Evolutionary conservation across 768 basidiomycete genomes (phyloP), one percentile per base, ranked within the genome.

Genomic region (Pisolithus orientalis): DNA sequence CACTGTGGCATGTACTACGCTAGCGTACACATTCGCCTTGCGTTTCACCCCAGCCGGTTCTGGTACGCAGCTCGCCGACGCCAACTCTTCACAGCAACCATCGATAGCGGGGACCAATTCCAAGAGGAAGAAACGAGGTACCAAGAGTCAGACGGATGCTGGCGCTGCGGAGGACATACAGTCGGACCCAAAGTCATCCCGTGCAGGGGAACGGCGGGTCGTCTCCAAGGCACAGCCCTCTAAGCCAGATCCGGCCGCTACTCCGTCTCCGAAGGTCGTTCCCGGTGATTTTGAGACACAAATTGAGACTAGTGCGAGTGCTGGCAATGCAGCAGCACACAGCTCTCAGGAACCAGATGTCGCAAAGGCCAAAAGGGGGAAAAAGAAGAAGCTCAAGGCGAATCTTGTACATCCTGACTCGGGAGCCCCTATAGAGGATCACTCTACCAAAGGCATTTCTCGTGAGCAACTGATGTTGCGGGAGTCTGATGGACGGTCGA

Each of bases 381-480:
- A 72, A 65, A 75, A 75, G 67, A 75, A 74, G 66, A 78, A 76
- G 65, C 71, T 67, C 57, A 78, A 75, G 67, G 59, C 34, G 63
- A 61, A 24, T 50, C 25, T 34, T 13, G 31, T 25, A 4, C 16
- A 8, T 7, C 27, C 37, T 31, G 48, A n/a, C 49, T 56, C 24
- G 5, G 27, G 42, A 27, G 40, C 28, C 10, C 32, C 64, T 62
- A 57, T 52, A 39, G 32, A 65, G 64, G 55, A 65, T 59, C 25
- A 27, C 34, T 29, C 14, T 32, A 42, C 8, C 8, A 32, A 24
- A 7, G 46, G 34, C 25, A 25, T 29, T 29, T 27, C 44, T 10
- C 14, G 4, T 21, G 45, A 24, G 14, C 29, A 47, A 47, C 29
- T 9, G 32, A 32, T 31, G 34, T n/a, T 13, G 21, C 8, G 31